These are phyloP conservation scores for Fusarium sp. DNA, from an alignment of 2,329 filamentous ascomycete species.

Conservation along the genomic window DNA sequence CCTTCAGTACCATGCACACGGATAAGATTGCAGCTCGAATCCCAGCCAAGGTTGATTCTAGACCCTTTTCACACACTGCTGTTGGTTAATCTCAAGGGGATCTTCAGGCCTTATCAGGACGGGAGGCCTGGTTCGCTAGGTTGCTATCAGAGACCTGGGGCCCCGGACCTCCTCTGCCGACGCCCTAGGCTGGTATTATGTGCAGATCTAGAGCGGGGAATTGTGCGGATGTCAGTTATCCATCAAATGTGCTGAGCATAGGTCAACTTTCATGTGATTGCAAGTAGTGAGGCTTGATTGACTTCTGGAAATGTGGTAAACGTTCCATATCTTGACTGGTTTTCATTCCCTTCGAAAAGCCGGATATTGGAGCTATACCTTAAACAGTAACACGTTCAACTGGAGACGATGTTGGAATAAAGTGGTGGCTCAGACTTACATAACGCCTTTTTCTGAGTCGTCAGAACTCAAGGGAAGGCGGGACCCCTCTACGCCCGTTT, in stretches of 20 bases:
- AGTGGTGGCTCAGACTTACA: slow-evolving; percentile 37
- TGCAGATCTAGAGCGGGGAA: slow-evolving; percentile 30
- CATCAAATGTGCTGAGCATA: neutral
- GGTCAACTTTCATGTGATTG: slow-evolving; percentile 2
- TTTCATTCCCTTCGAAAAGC: slow-evolving; percentile 14
- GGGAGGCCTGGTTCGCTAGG: slow-evolving; percentile 7
- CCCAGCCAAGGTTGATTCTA: slow-evolving; percentile 6
- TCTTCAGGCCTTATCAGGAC: slow-evolving; percentile 32
- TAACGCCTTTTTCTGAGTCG: slow-evolving; percentile 40
- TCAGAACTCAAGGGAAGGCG: slow-evolving; percentile 19
- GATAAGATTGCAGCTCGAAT: slow-evolving; percentile 20
- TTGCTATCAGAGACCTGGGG: slow-evolving; percentile 32
- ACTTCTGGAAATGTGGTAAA: slow-evolving; percentile 1
- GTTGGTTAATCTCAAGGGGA: slow-evolving; percentile 28
- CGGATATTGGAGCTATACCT: slow-evolving; percentile 19
- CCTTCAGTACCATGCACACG: slow-evolving; percentile 14
- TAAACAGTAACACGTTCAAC: slow-evolving; percentile 18
- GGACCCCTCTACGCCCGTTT: slow-evolving; percentile 28
- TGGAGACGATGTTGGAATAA: slow-evolving; percentile 22
- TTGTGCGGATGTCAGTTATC: slow-evolving; percentile 5
- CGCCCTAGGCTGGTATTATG: slow-evolving; percentile 17
- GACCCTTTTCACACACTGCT: slow-evolving; percentile 8
- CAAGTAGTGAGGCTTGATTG: neutral
- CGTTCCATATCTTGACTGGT: neutral
- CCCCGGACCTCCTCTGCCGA: slow-evolving; percentile 25